Evolutionary conservation across 495 filamentous ascomycete species (phyloP).

Genomic region (Xylaria curta): DNA sequence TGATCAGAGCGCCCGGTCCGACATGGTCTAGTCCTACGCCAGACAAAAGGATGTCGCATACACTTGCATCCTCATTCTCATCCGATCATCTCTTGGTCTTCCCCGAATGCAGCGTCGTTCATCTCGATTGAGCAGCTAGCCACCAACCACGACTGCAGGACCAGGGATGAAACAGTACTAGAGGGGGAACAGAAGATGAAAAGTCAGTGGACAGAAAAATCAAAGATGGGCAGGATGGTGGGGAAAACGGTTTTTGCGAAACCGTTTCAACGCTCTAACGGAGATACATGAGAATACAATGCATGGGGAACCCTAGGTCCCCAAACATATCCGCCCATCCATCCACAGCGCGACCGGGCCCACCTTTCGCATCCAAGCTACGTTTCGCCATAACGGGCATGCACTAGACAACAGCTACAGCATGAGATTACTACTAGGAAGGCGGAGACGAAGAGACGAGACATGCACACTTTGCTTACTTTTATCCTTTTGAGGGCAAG

Average conservation of each 20-base stretch:
- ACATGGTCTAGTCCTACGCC: not conserved
- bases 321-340: not conserved
- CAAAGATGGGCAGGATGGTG: constrained; percentile 16
- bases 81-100: not conserved
- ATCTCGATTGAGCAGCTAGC: constrained; percentile 18
- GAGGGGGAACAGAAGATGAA: not conserved
- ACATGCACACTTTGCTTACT: constrained; percentile 10
- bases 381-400: constrained; percentile 6
- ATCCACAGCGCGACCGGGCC: constrained; percentile 1
- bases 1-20: not conserved
- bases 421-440: constrained; percentile 6
- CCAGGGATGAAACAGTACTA: not conserved
- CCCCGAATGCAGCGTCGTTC: constrained; percentile 19
- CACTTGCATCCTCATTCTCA: not conserved
- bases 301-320: not conserved
- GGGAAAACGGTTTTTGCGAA: constrained; percentile 22
- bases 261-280: not conserved
- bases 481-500: constrained; percentile 1
- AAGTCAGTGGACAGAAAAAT: not conserved
- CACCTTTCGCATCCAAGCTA: constrained; percentile 15
- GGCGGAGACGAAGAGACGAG: not conserved
- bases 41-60: not conserved
- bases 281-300: constrained; percentile 9
- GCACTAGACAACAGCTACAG: constrained; percentile 11
- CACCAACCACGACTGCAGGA: constrained; percentile 21